phyloP scores from a whole-genome alignment of 257 asterid species.

The Solanum gracilifrons region DNA sequence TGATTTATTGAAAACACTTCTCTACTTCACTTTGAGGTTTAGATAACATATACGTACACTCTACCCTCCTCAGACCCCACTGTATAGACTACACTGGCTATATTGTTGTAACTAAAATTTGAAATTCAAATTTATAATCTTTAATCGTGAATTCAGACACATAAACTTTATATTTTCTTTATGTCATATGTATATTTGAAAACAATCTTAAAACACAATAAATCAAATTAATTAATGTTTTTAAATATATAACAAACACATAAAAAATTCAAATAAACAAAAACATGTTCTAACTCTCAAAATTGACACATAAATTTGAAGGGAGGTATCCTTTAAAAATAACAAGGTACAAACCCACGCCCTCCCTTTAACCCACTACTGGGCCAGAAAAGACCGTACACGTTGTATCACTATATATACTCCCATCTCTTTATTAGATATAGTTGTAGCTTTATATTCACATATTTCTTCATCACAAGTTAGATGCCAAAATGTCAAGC shows the following conservation, averaged over 20 bases:
- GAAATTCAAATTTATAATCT: too few species aligned
- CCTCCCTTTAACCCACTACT: not conserved
- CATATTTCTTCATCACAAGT: not conserved
- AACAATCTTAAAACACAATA: not conserved
- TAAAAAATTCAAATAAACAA: too few species aligned
- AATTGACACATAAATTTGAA: not conserved
- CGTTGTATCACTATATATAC: not conserved
- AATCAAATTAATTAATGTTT: not conserved
- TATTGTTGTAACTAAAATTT: too few species aligned
- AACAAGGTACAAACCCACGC: not conserved
- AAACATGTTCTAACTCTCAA: not conserved
- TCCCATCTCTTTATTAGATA: not conserved
- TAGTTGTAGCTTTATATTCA: not conserved
- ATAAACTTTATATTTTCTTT: not conserved
- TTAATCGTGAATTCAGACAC: not conserved
- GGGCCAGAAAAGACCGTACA: not conserved
- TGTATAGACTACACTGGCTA: not conserved
- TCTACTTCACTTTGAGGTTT: not conserved
- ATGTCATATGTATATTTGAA: not conserved
- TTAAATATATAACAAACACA: not conserved
- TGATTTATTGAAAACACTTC: too few species aligned
- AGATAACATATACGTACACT: too few species aligned
- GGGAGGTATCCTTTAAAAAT: not conserved
- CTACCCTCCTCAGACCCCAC: not conserved
- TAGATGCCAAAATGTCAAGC: conserved; percentile 17